Evolutionary conservation across 164 flowering plant species (phyloP).

Genomic region (Macadamia integrifolia): DNA sequence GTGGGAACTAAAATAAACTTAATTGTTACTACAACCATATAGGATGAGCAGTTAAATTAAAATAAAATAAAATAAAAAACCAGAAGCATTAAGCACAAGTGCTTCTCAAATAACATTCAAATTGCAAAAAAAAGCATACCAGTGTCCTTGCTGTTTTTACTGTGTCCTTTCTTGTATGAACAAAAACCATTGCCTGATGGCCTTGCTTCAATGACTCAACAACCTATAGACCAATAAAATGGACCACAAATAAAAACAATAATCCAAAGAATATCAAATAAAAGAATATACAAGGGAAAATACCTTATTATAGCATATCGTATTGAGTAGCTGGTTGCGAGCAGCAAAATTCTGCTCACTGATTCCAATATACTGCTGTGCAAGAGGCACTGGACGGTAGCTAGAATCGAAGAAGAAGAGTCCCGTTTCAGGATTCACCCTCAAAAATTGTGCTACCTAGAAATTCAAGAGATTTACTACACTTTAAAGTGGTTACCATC

Average conservation of each 20-base stretch:
- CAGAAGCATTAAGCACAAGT: too few relatives aligned
- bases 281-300: constrained; percentile 5
- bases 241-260: neutral
- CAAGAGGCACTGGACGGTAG: constrained; percentile 99
- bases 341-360: constrained; percentile 81
- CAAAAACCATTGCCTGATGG: constrained; percentile 97
- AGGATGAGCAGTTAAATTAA: too few relatives aligned
- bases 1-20: too few relatives aligned
- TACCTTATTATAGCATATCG: constrained; percentile 92
- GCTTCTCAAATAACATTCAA: too few relatives aligned
- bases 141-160: constrained; percentile 83
- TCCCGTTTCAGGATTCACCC: constrained; percentile 90
- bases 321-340: constrained; percentile 70
- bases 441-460: constrained; percentile 92
- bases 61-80: too few relatives aligned
- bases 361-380: constrained; percentile 95
- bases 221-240: constrained; percentile 38
- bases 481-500: neutral
- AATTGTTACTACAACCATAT: too few relatives aligned
- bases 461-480: constrained; percentile 6
- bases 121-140: constrained; percentile 35
- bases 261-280: neutral
- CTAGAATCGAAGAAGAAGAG: constrained; percentile 96
- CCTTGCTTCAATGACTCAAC: constrained; percentile 84
- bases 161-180: constrained; percentile 96